These are phyloP conservation scores for Alternaria rosae DNA, from an alignment of 2,329 filamentous ascomycete genomes.

Conservation along the genomic window DNA sequence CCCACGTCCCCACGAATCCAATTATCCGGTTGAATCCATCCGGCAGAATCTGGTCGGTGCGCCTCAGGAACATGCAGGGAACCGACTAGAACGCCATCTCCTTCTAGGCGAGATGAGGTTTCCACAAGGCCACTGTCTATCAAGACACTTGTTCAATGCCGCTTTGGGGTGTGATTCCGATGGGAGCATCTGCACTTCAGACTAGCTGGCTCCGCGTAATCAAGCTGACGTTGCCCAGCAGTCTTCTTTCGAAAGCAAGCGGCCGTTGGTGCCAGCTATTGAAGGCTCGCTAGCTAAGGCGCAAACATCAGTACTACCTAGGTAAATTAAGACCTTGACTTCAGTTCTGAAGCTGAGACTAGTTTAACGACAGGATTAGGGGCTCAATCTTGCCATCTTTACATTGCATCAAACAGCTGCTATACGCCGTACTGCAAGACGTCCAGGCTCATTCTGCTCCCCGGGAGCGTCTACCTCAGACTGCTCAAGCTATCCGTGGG, in stretches of 20 bases:
- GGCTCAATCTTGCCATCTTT: rapidly evolving
- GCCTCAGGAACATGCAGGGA: not conserved
- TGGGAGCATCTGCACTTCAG: not conserved
- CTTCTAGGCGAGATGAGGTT: not conserved
- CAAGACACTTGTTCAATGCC: not conserved
- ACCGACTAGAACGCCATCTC: not conserved
- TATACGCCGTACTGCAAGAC: no score
- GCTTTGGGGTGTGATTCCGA: not conserved
- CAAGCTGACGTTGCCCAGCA: no score
- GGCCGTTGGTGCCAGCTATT: not conserved
- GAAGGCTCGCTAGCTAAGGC: not conserved
- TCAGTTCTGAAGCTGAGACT: not conserved
- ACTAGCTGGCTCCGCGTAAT: no score
- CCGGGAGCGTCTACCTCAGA: no score
- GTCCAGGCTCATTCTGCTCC: no score
- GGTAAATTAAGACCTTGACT: not conserved
- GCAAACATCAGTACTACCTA: not conserved
- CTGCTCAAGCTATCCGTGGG: no score
- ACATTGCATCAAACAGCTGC: not conserved
- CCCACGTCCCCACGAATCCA: not conserved
- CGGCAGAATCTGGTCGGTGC: not conserved
- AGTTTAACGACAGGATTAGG: not conserved
- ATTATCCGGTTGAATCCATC: not conserved
- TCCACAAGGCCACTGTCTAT: not conserved
- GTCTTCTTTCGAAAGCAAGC: not conserved